Base-by-base conservation (phyloP, 352 stramenopile genomes). In the Globisporangium mamillatum region DNA sequence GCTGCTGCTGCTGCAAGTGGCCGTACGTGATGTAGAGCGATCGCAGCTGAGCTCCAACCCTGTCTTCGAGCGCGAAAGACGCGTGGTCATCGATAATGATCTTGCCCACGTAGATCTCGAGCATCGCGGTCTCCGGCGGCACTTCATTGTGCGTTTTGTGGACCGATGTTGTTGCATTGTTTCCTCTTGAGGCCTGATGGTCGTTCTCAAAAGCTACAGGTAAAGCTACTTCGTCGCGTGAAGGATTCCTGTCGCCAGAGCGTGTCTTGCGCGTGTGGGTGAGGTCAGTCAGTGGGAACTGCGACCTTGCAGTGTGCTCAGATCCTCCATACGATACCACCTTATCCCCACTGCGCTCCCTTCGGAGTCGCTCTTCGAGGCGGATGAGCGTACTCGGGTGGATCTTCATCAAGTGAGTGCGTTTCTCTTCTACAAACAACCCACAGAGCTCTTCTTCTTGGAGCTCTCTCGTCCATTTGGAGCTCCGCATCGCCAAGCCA, bases 81-180 rank as follows among this genome's bases (percentile, higher is more conserved):
- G 63, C 75, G 66, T 97, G 85, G 60, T 97, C 90, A 41, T 95
- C 83, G 18, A 97, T 75, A 29, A 89, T 78, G 55, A 96, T 65
- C 1, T 70, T 72, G 48, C 86, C 76, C 9, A 94, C 69, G 12
- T 66, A 75, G 55, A 94, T 69, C 63, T 92, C 78, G 22, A 92
- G 72, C 53, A 71, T 62, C 10, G 77, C 75, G 2, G 41, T 25
- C 22, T 60, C 18, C 20, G 4, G 55, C 20, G 12, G 55, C 1
- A 10, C 22, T 20, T 61, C 20, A 22, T 20, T 34, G 12, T 9
- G 1, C 4, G 3, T 50, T 50, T 18, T 3, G 41, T 22, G 41
- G 41, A 5, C 41, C 22, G 18, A 20, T n/a, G 41, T 18, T 50
- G 18, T 9, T n/a, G 6, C 8, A 22, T 50, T 44, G 4, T 44